Percentiles rank a stretch among this genome's conserved stretches.
Evolutionary conservation across 2,329 filamentous ascomycete species (phyloP).

Genomic region (Pseudocercospora musae): DNA sequence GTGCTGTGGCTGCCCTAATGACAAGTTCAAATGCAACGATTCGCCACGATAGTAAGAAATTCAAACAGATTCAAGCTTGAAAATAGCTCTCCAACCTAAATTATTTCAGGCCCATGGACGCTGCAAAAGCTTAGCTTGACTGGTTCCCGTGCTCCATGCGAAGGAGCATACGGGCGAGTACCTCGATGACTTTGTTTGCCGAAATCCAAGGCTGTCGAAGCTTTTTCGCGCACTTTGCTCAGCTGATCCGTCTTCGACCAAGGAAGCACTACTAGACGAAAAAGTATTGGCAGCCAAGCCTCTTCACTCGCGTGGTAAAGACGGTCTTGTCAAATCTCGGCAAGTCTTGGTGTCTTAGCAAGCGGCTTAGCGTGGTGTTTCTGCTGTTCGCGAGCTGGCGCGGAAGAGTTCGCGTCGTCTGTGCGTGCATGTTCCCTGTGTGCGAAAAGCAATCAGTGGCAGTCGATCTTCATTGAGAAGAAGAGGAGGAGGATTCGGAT

Average conservation of each 20-base stretch:
- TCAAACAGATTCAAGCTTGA: conserved; percentile 5
- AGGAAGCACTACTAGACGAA: background rate
- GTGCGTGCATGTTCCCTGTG: background rate
- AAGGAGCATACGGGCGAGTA: background rate
- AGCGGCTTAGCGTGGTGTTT: background rate
- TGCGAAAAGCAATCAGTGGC: background rate
- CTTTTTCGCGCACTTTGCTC: background rate
- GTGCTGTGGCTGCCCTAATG: conserved; percentile 5
- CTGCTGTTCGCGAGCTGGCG: background rate
- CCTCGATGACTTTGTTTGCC: background rate
- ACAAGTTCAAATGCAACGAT: conserved; percentile 5
- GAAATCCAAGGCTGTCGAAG: background rate
- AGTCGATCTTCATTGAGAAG: background rate
- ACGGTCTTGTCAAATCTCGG: background rate
- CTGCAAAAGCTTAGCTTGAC: conserved; percentile 12
- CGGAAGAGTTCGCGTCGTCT: background rate
- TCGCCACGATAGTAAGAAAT: conserved; percentile 11
- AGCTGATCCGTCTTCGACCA: background rate
- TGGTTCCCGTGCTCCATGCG: background rate
- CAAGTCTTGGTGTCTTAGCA: background rate
- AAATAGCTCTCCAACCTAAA: conserved; percentile 14
- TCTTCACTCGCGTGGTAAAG: background rate
- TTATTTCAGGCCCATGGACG: background rate
- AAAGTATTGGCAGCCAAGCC: background rate
- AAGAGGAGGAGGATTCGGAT: background rate